Evolutionary conservation across 2,329 filamentous ascomycete species (phyloP).

Genomic region (Ophiostoma ips): DNA sequence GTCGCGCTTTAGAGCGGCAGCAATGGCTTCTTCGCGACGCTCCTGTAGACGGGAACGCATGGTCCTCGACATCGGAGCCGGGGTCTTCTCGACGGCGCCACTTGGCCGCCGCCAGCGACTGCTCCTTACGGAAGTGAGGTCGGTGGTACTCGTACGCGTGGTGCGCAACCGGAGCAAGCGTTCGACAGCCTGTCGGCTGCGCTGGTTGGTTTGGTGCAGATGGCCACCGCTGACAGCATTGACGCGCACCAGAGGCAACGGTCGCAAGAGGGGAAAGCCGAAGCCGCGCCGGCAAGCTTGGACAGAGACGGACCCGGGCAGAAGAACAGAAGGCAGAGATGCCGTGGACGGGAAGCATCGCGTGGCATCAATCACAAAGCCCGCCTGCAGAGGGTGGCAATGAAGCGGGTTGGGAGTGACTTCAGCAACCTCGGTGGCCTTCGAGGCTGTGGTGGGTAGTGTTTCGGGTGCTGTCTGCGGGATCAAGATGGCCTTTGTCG

Average conservation of each 20-base stretch:
- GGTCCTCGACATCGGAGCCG: slow-evolving; percentile 2
- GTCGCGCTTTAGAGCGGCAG: neutral
- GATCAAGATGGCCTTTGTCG: neutral
- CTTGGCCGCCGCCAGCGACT: slow-evolving; percentile 19
- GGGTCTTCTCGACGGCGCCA: slow-evolving; percentile 13
- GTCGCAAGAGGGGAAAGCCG: slow-evolving; percentile 18
- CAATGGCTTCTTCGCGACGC: slow-evolving; percentile 26
- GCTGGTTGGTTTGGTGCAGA: neutral
- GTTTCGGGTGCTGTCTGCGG: too few relatives aligned
- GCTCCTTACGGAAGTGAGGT: neutral
- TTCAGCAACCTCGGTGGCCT: neutral
- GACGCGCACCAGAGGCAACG: slow-evolving; percentile 19
- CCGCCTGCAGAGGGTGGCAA: slow-evolving; percentile 8
- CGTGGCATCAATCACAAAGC: neutral
- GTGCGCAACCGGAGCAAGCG: neutral
- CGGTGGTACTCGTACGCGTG: too few relatives aligned
- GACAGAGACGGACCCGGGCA: neutral
- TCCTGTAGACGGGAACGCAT: slow-evolving; percentile 16
- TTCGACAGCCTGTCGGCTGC: neutral
- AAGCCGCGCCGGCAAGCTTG: slow-evolving; percentile 19
- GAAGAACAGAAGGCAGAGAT: neutral
- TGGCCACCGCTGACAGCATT: neutral
- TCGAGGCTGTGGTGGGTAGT: neutral
- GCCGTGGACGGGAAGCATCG: slow-evolving; percentile 1
- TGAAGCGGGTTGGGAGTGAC: too few relatives aligned